Base-by-base conservation (phyloP, 345 rosid genomes). In the Eucalyptus pauciflora region DNA sequence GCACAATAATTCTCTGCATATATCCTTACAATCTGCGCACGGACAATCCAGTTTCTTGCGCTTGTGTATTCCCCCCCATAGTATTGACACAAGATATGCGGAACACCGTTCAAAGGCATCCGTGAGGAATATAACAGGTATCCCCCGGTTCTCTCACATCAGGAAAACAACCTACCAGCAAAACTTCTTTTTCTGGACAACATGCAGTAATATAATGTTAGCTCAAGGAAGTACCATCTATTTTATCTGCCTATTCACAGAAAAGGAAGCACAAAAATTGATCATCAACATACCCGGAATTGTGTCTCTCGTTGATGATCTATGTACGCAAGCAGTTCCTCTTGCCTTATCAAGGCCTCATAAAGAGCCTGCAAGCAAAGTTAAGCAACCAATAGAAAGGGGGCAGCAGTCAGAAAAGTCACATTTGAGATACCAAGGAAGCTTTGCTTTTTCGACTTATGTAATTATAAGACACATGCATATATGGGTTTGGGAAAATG, bases 341-440 rank as follows among this genome's bases (percentile, higher is more conserved):
- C 99, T 94, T 97, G 99, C 92, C 94, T 96, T 97, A 98, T 97
- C 90, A 95, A 92, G 90, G 99, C 98, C 88, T 98, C 99, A 89
- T 95, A 94, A 54, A 98, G 95, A 58, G 99, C 99, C 99, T 98
- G 92, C 9, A 24, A 15, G 58, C 80, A 29, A 87, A 88, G 86
- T 18, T 24, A 80, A 50, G 37, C 56, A 54, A 52, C 43, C 85
- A 83, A 46, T n/a, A 50, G 85, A 29, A 51, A 54, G 11, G 27
- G 13, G 31, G 64, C 52, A 43, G 50, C 86, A 86, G 45, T 71
- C 80, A 86, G 13, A n/a, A 41, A 76, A 76, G 48, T 41, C 27
- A 25, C 48, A 76, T 76, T 76, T 41, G 48, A 76, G 85, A 76
- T 76, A 20, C 85, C 85, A 20, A 76, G 85, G 29, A 76, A 76